Evolutionary conservation across 257 asterid genomes (phyloP).

Genomic region (Avicennia marina): DNA sequence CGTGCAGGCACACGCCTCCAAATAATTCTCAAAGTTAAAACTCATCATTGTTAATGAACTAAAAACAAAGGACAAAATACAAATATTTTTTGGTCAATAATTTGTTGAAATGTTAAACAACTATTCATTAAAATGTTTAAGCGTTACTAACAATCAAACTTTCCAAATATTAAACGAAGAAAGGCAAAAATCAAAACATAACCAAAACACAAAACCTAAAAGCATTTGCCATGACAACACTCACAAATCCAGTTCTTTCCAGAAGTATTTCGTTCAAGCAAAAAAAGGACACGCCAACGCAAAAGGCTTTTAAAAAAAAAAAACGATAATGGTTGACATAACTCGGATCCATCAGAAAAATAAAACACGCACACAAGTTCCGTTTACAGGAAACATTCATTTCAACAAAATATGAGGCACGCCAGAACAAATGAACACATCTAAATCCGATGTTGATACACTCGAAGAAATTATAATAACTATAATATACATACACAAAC

Average conservation of each 20-base stretch:
- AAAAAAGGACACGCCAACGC: background rate
- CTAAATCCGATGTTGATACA: constrained; percentile 5
- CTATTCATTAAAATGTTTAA: background rate
- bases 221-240: background rate
- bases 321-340: background rate
- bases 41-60: no score
- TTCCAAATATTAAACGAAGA: background rate
- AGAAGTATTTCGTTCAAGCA: background rate
- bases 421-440: background rate
- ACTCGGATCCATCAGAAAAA: constrained; percentile 7
- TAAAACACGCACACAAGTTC: background rate
- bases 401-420: background rate
- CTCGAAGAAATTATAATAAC: background rate
- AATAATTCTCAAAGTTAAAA: background rate
- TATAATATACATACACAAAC: background rate
- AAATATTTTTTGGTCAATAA: no score
- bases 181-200: background rate
- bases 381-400: background rate
- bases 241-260: background rate
- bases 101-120: no score
- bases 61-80: no score
- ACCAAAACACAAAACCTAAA: background rate
- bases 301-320: background rate
- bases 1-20: background rate
- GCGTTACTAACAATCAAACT: background rate